Percentiles rank a stretch among this genome's conserved stretches.
Conservation (phyloP, 495 filamentous ascomycete species). For the Talaromyces thailandensis region DNA sequence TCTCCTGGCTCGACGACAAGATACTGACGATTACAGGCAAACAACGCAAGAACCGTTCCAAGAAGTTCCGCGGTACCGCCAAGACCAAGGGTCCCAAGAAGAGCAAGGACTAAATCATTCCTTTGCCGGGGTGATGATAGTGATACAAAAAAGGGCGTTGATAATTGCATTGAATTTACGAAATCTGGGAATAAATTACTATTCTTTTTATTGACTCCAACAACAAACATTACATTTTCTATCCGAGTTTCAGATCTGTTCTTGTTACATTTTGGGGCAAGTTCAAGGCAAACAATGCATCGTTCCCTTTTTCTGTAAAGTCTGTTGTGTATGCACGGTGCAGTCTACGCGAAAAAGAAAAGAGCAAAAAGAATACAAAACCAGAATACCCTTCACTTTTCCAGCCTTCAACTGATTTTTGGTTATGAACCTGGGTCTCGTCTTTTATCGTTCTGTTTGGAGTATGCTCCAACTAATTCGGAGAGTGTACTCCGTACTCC, state of each 20-base stretch:
- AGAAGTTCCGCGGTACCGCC: slow-evolving; percentile 94
- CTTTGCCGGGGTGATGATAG: slow-evolving; percentile 9
- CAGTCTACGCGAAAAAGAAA: slow-evolving; percentile 1
- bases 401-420: neutral
- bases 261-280: neutral
- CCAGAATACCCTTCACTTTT: neutral
- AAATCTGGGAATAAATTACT: slow-evolving; percentile 9
- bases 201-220: slow-evolving; percentile 1
- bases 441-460: neutral
- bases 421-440: neutral
- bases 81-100: slow-evolving; percentile 83
- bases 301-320: neutral
- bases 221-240: neutral
- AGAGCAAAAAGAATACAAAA: slow-evolving; percentile 4
- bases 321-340: neutral
- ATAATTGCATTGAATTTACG: slow-evolving; percentile 9
- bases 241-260: neutral
- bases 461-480: neutral
- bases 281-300: neutral
- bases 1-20: neutral
- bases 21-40: slow-evolving; percentile 63
- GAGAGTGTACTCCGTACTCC: too few relatives aligned
- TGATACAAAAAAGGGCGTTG: slow-evolving; percentile 11
- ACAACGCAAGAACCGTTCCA: slow-evolving; percentile 99
- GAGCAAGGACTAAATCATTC: slow-evolving; percentile 39